Evolutionary conservation across 2,329 filamentous ascomycete species (phyloP).

Genomic region (Xylogone sp.): DNA sequence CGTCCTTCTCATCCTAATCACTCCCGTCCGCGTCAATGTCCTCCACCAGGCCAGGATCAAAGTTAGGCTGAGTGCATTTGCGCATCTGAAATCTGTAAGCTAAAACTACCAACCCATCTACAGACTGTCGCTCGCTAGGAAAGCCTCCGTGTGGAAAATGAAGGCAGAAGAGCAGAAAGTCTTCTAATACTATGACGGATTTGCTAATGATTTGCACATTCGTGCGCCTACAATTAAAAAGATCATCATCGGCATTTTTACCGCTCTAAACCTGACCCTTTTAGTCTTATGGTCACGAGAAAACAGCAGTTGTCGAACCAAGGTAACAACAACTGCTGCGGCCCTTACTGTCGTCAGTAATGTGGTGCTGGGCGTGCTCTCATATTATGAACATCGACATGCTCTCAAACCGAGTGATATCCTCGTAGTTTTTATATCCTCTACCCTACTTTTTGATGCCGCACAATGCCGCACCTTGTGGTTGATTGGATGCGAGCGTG

Average conservation of each 20-base stretch:
- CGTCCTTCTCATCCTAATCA: background rate
- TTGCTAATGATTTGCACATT: no score
- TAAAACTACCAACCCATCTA: no score
- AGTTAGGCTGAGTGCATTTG: no score
- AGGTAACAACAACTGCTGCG: slow-evolving; percentile 25
- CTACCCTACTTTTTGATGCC: slow-evolving; percentile 41
- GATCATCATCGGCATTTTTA: background rate
- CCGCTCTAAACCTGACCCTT: slow-evolving; percentile 4
- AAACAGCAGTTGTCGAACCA: slow-evolving; percentile 16
- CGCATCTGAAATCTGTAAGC: background rate
- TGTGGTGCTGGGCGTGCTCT: slow-evolving; percentile 26
- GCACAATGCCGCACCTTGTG: slow-evolving; percentile 40
- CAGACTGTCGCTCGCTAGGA: no score
- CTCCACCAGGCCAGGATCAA: background rate
- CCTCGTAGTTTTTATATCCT: slow-evolving; percentile 36
- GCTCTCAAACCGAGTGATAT: slow-evolving; percentile 39
- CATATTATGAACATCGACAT: slow-evolving; percentile 31
- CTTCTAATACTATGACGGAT: no score
- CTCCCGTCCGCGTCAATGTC: background rate
- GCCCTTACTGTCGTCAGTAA: slow-evolving; percentile 27
- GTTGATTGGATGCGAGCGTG: slow-evolving; percentile 26
- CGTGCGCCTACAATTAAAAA: slow-evolving; percentile 1
- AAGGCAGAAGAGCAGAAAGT: no score
- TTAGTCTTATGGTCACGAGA: slow-evolving; percentile 22
- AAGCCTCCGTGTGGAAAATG: no score